Base-by-base conservation (phyloP, 164 flowering plant genomes). In the Dillenia turbinata region DNA sequence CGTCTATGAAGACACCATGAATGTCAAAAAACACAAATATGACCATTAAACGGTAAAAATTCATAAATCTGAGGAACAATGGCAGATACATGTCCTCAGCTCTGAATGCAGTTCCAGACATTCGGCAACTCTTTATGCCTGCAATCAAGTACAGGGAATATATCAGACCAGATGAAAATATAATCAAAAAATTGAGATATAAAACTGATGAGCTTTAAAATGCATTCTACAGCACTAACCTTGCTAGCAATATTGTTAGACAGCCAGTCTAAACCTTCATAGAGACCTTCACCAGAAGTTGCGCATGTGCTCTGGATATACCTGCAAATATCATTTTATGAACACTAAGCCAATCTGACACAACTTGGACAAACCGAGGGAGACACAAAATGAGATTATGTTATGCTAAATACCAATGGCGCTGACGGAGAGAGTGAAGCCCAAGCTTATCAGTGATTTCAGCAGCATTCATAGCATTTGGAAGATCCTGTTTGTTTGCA, bases 401-500 rank as follows among this genome's bases (percentile, higher is more conserved):
- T 33, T 24, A 17, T 54, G 22, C 26, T 16, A 17, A 54, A 54
- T 74, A 83, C 94, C 94, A 87, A 73, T 88, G 89, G 71, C 90
- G 89, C 65, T 88, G 90, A 10, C 89, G 85, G 49, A 88, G 90
- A 26, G 90, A 85, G 70, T 85, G 90, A 67, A 88, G 89, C 12
- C 91, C 89, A 57, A 88, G 89, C 77, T 86, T 86, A 66, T 88
- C 95, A 61, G 91, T 88, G 49, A 88, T 88, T 77, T 88, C 95
- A 51, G 91, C 89, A 68, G 91, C 91, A 75, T 86, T 88, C 91
- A 88, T 88, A 52, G 91, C 95, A 73, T 88, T 85, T 40, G 90
- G 90, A 75, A 88, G 91, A 83, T 88, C 95, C 69, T 88, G 95
- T 61, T 88, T 88, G 83, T 88, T 88, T 10, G 95, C 95, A 68